Base-by-base conservation (phyloP, 2,329 filamentous ascomycete genomes). In the Xylaria hypoxylon region DNA sequence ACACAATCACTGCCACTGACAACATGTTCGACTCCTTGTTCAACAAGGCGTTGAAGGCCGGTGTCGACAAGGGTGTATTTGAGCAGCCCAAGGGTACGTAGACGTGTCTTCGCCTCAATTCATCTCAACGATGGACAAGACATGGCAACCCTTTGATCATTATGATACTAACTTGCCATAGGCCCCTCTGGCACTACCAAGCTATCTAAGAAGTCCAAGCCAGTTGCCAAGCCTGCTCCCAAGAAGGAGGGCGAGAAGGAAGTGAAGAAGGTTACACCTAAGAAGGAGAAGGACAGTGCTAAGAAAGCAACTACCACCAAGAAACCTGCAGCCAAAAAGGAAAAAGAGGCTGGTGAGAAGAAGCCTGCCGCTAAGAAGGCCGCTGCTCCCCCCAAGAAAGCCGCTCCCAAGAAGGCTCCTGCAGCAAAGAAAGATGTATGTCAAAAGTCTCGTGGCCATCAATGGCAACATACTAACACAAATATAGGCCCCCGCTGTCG, bases 131-230 rank as follows among this genome's bases (percentile, higher is more conserved):
- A 28, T 33, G 24, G 1, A 10, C 11, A n/a, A 48, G 5, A 3
- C 1, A 17, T 17, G 5, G 40, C 33, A 40, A n/a, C 11, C 2
- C 24, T 31, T n/a, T 10, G 15, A 24, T 19, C 7, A 40, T 50
- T 33, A 22, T 60, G 19, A 10, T 69, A 51, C 66, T 78, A 56
- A 79, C 68, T n/a, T 19, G 24, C 52, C 15, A 2, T 66, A 94
- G 91, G 92, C 76, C 86, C 93, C 67, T 97, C 94, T 70, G 94
- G 94, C 68, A 92, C 93, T 73, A 93, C 96, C 81, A 97, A 97
- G 90, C 90, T 97, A 67, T 91, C 91, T 67, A 95, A 95, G 89
- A 94, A 93, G 85, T 79, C 83, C 64, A 80, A 84, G 79, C 79
- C 82, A 67, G 72, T 79, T 26, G 77, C 79, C 58, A 76, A 78